Evolutionary conservation across 1,139 yeast genomes (phyloP).

Genomic region (Hyphopichia khmerensis): DNA sequence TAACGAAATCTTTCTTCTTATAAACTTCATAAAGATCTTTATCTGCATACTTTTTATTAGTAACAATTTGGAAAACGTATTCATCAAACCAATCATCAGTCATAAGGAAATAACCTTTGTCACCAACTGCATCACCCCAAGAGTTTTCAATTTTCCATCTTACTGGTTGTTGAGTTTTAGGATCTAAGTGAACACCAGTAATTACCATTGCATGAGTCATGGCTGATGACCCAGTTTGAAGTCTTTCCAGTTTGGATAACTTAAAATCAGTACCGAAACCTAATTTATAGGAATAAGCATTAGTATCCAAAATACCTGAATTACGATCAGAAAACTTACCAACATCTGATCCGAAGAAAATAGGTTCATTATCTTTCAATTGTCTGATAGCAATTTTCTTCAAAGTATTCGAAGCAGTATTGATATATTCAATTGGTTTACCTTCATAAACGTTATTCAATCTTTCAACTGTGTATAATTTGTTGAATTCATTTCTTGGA

Average conservation of each 20-base stretch:
- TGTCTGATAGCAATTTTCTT: conserved; percentile 63
- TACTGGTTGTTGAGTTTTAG: conserved; percentile 45
- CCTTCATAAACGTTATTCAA: conserved; percentile 72
- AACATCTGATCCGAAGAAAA: conserved; percentile 83
- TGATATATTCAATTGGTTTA: conserved; percentile 66
- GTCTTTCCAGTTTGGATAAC: conserved; percentile 52
- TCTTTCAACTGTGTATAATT: conserved; percentile 66
- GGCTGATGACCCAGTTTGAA: conserved; percentile 53
- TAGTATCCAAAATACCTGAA: conserved; percentile 66
- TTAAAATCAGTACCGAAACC: conserved; percentile 58
- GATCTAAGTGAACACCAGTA: conserved; percentile 62
- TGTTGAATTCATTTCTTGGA: conserved; percentile 69
- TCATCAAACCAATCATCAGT: conserved; percentile 81
- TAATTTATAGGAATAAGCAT: conserved; percentile 64
- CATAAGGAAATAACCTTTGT: conserved; percentile 76
- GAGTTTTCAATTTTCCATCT: conserved; percentile 86
- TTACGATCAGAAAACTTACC: conserved; percentile 65
- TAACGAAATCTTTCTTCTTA: conserved; percentile 51
- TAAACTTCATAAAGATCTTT: conserved; percentile 46
- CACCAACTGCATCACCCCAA: conserved; percentile 78
- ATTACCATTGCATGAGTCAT: conserved; percentile 91
- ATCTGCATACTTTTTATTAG: conserved; percentile 51
- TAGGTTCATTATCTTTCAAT: conserved; percentile 70
- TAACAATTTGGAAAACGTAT: conserved; percentile 80
- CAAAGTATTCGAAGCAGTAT: conserved; percentile 57